Base-by-base conservation (phyloP, 768 basidiomycete genomes). In the Rossbeevera mucosa region DNA sequence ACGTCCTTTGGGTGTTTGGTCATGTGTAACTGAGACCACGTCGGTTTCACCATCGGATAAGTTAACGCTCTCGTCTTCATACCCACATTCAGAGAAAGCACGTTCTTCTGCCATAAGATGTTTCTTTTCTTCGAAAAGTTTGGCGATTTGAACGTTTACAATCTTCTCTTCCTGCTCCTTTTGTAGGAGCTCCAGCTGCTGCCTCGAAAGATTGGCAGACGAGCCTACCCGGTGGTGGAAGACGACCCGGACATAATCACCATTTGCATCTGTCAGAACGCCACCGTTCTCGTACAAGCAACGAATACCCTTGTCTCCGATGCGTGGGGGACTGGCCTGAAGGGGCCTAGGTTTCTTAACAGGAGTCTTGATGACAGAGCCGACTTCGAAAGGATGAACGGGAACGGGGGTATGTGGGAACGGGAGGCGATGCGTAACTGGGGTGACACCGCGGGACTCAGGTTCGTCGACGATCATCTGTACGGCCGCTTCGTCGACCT, bases 291-390 rank as follows among this genome's bases (percentile, higher is more conserved):
- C 50, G 29, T 61, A 64, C 18, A 61, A 29, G 40, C 59, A 61
- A 1, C 61, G 54, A n/a, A 69, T 12, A 2, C 61, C 67, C 14
- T 57, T 62, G 53, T 64, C 64, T 1, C 69, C 69, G 7, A 69
- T 62, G n/a, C 63, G 65, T 5, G 47, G 31, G 5, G 69, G 67
- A 30, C 63, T 67, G n/a, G 38, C 59, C 26, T 62, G 61, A 29
- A 70, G 66, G 1, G 64, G 66, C 31, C 21, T 60, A 13, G 51
- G 43, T 28, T 53, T 66, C 59, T 70, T 70, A 16, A 65, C 40
- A 1, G 69, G 68, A 0, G 69, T 71, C 12, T 2, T 48, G 47
- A 68, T 44, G 2, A 69, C 69, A 13, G 68, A 69, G 6, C 68
- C 68, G 0, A 70, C 62, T 14, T 70, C 54, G 25, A 60, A 69